Conservation (phyloP, 805 yeast species). For the Tetrapisispora phaffii region DNA sequence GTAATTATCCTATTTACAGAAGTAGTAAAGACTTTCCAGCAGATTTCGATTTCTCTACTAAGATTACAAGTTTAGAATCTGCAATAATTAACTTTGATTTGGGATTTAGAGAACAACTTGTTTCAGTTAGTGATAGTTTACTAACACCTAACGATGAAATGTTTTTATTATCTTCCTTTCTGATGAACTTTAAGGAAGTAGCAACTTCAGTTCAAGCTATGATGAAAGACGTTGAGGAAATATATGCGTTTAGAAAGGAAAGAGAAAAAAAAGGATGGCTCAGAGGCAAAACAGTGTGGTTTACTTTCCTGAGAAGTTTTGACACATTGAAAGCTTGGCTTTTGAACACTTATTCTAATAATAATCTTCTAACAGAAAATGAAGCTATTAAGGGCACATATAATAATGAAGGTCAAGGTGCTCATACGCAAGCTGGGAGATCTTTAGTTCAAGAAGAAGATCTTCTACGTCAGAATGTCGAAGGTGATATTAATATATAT, state of each 20-base stretch:
- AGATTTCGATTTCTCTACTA: constrained; percentile 21
- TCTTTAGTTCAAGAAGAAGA: constrained; percentile 23
- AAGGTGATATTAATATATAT: neutral
- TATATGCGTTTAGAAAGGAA: constrained; percentile 24
- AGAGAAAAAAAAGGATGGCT: constrained; percentile 30
- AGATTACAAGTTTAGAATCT: constrained; percentile 19
- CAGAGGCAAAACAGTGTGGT: constrained; percentile 36
- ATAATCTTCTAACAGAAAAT: constrained; percentile 27
- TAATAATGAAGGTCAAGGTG: neutral
- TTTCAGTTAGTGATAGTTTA: constrained; percentile 17
- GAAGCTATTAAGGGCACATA: constrained; percentile 29
- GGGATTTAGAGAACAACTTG: constrained; percentile 27
- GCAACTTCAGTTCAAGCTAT: constrained; percentile 27
- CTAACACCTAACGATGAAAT: constrained; percentile 41
- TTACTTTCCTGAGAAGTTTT: constrained; percentile 31
- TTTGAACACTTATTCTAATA: constrained; percentile 12
- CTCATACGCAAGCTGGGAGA: constrained; percentile 9
- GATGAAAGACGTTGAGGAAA: constrained; percentile 24
- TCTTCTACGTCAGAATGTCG: constrained; percentile 17
- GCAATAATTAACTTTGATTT: constrained; percentile 31
- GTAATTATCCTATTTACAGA: constrained; percentile 7
- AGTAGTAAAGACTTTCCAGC: constrained; percentile 13
- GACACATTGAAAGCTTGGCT: constrained; percentile 31
- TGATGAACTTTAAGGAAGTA: constrained; percentile 38
- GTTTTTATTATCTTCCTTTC: constrained; percentile 40